Base-by-base conservation (phyloP, 768 basidiomycete genomes). In the Kondoa malvinella region DNA sequence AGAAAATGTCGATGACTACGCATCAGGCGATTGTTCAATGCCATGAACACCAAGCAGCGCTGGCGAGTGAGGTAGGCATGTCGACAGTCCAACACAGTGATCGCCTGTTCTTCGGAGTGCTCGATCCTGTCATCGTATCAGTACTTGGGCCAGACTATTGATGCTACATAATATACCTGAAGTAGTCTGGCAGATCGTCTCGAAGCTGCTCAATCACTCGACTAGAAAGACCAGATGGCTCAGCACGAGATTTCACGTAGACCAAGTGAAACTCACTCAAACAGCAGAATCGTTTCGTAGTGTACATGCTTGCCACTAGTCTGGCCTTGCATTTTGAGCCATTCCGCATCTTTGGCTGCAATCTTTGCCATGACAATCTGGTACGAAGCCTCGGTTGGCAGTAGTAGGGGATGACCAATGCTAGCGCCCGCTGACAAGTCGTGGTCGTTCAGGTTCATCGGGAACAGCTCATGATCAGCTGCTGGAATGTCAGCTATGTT, bases 11-110 rank as follows among this genome's bases (percentile, higher is more conserved):
- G 58, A 59, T 59, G 58, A 14, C 8, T 14, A 4, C 58, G 58
- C 58, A 59, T 59, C 30, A 59, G 58, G 14, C 58, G 12, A 25
- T 59, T 59, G 58, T 59, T 59, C 25, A 59, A 31, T 4, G 58
- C 58, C 25, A 31, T 31, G 12, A 59, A 29, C 14, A 59, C 15
- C 25, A 25, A 59, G 15, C 21, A 25, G 8, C 58, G 58, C 27
- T 59, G 58, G 8, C 58, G 25, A 25, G 27, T 25, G 25, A 59
- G 21, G 25, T 59, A 59, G 15, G 58, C 4, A 4, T 25, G 58
- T 12, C 15, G 8, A 8, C 25, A 12, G 30, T 14, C 27, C 21
- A 59, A 25, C 14, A 25, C 58, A 8, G 12, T 8, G 58, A 59
- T 29, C 14, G 21, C 58, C 27, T 4, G 58, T 8, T 59, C 58